Conservation (phyloP, 2,329 filamentous ascomycete species). For the Alternaria novae-zelandiae region DNA sequence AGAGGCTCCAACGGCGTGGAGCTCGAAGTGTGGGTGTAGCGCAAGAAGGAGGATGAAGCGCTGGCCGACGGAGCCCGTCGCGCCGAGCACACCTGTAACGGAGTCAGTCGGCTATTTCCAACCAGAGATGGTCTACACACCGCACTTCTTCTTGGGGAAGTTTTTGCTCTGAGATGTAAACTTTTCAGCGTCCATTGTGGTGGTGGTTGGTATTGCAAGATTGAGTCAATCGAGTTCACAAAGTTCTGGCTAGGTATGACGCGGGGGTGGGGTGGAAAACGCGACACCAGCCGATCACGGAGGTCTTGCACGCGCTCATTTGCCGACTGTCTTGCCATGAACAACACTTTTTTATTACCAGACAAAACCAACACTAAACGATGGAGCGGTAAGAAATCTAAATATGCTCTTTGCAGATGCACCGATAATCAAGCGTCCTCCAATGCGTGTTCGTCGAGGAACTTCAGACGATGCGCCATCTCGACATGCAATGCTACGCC, state of each 20-base stretch:
- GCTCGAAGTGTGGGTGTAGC: conserved; percentile 82
- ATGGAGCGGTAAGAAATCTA: not conserved
- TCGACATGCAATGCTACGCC: conserved; percentile 11
- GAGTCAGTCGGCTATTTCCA: conserved; percentile 14
- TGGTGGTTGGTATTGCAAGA: conserved; percentile 18
- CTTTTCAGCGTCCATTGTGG: conserved; percentile 53
- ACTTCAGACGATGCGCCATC: not conserved
- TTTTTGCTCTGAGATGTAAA: conserved; percentile 48
- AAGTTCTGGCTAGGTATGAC: conserved; percentile 26
- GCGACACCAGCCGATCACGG: conserved; percentile 33
- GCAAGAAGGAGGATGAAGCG: conserved; percentile 92
- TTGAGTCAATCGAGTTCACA: conserved; percentile 31
- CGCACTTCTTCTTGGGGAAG: conserved; percentile 61
- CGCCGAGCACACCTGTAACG: conserved; percentile 72
- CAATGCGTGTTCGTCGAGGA: conserved; percentile 22
- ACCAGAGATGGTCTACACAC: conserved; percentile 53
- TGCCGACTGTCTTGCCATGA: not conserved
- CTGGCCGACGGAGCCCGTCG: conserved; percentile 93
- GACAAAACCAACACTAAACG: not conserved
- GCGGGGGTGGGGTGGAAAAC: conserved; percentile 31
- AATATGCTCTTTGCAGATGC: conserved; percentile 10
- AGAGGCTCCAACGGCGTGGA: conserved; percentile 89
- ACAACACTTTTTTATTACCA: not conserved
- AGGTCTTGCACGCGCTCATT: conserved; percentile 10
- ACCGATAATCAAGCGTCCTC: conserved; percentile 23